Base-by-base conservation (phyloP, 192 early-diverging fungal species). In the Umbelopsis vinacea region DNA sequence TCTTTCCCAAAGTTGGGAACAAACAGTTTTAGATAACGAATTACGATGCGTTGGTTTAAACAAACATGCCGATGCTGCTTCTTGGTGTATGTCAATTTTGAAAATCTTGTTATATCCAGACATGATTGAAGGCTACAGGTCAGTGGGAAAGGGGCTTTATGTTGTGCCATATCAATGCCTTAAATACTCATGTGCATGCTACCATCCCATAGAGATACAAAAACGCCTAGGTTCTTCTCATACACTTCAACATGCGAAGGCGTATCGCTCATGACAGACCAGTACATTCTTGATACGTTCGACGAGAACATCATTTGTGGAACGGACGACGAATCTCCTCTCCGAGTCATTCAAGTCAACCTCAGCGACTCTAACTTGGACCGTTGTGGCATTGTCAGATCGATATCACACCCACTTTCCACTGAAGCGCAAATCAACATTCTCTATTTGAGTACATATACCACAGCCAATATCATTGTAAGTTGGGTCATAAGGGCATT, bases 311-410 rank as follows among this genome's bases (percentile, higher is more conserved):
- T 78, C n/a, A 53, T 88, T 17, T 86, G 85, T 38, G 81, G 77
- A 66, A 81, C 80, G 50, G 76, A 80, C 70, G 74, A 77, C 19
- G 77, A 73, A 26, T 71, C 74, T 17, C 78, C 80, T 0, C 79
- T 91, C 40, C 82, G 88, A 45, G 84, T 89, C 48, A 90, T 92
- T 66, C 89, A 91, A 71, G 80, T 92, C 26, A 87, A 92, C 75
- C 73, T 92, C 52, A 78, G 82, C 46, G 82, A 83, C 11, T 81
- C 82, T 54, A 83, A 82, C 50, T 37, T 81, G 74, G 90, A 92
- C 74, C 83, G 86, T 40, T 91, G 81, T 70, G 90, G 90, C 68
- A 91, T 92, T 63, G 87, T 92, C 6, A 85, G 83, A 53, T 90
- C 88, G 21, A 91, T 92, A 68, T 83, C 88, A 15, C 76, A 89